Evolutionary conservation across 768 basidiomycete genomes (phyloP), one percentile per base, ranked within the genome.

Genomic region (Tephrocybe sp.): DNA sequence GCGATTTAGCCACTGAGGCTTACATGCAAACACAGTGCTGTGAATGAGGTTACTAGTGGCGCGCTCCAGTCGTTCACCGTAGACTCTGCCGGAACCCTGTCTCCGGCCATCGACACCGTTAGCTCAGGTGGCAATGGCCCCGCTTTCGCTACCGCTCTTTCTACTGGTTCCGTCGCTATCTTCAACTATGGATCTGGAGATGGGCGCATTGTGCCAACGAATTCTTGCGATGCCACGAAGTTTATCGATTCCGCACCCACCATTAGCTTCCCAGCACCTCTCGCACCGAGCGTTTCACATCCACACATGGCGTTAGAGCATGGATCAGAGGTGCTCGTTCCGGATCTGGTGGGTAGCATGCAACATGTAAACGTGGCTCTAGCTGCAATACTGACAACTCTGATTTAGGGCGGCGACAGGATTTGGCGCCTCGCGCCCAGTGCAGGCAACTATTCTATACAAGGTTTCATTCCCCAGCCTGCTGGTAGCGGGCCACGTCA

Each of bases 301-400:
- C 83, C 85, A 7, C 85, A 86, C 65, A 83, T 83, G 83, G 73
- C 78, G 10, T 65, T 81, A 25, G 72, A 83, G 60, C 65, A 76
- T 53, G 72, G 71, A 7, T 61, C 57, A 1, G 85, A 86, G 56
- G 64, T 86, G 15, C 73, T 87, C 55, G 71, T 86, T 12, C 76
- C 84, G 10, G 85, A 85, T 64, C 70, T 86, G 52, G 83, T 81
- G 73, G 60, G 20, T 17, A 23, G 9, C 11, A 17, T 30, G 25
- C 6, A 11, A 3, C 30, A 17, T 45, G 21, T 8, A 14, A 11
- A 15, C 24, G 12, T 41, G 2, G 15, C 9, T 15, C 39, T 2
- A 20, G 38, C 18, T 9, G 2, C 2, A 25, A 21, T 34, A 17
- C 4, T 12, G 21, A 34, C 18, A 10, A 41, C 6, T 32, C 45